These are phyloP conservation scores for Tetradesmus obliquus DNA, from an alignment of 139 green algal genomes.

Conservation along the genomic window DNA sequence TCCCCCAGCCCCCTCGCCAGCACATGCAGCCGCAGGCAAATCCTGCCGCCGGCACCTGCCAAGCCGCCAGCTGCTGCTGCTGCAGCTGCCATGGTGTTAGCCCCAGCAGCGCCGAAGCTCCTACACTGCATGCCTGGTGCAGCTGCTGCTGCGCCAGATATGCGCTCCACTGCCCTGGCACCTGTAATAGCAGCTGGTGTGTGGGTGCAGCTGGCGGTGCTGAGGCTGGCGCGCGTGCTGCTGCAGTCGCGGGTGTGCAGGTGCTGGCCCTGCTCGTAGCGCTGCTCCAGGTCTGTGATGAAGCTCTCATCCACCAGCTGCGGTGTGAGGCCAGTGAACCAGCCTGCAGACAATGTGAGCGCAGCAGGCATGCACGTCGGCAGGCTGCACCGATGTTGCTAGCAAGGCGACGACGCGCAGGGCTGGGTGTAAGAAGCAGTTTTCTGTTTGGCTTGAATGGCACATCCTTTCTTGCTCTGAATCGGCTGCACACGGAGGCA, in stretches of 20 bases:
- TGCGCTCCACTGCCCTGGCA: slow-evolving; percentile 4
- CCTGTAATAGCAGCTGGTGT: not conserved
- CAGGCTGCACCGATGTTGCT: no score
- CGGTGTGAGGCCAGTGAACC: slow-evolving; percentile 26
- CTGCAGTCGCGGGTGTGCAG: slow-evolving; percentile 38
- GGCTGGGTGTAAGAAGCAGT: not conserved
- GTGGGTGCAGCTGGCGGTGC: not conserved
- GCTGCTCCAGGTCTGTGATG: slow-evolving; percentile 38
- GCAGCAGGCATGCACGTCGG: not conserved
- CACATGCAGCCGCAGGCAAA: slow-evolving; percentile 42
- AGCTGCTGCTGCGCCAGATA: not conserved
- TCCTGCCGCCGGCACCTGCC: slow-evolving; percentile 10
- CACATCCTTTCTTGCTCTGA: not conserved
- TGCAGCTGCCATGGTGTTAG: not conserved
- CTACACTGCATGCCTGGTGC: not conserved
- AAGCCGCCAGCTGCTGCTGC: slow-evolving; percentile 31
- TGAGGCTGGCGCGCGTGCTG: not conserved
- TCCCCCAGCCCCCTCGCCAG: not conserved
- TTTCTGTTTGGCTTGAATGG: not conserved
- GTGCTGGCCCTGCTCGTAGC: slow-evolving; percentile 34
- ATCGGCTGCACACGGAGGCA: not conserved
- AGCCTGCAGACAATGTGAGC: slow-evolving; percentile 10
- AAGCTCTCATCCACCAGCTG: slow-evolving; percentile 36
- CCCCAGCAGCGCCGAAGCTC: slow-evolving; percentile 26
- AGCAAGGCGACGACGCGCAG: not conserved